Evolutionary conservation across 257 asterid species (phyloP).

Genomic region (Coffea canephora): DNA sequence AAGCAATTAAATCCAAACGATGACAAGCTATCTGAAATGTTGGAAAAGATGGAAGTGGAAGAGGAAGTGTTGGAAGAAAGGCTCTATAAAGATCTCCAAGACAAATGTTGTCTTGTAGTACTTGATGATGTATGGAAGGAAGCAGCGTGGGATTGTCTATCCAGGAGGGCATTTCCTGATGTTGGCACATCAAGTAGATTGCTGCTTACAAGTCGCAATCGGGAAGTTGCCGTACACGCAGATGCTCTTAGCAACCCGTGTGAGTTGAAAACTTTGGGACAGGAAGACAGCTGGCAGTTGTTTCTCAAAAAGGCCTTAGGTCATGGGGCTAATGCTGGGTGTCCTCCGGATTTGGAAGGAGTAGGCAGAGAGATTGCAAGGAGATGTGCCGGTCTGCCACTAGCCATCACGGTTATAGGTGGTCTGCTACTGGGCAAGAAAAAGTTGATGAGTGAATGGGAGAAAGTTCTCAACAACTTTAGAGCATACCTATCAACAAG

Average conservation of each 20-base stretch:
- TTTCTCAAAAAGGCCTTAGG: constrained; percentile 17
- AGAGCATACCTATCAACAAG: not conserved
- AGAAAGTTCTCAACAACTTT: not conserved
- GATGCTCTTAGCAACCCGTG: not conserved
- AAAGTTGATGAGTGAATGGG: too few relatives aligned
- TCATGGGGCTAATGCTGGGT: not conserved
- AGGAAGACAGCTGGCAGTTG: constrained; percentile 27
- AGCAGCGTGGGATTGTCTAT: too few relatives aligned
- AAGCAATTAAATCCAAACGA: not conserved
- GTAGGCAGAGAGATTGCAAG: too few relatives aligned
- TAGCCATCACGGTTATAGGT: too few relatives aligned
- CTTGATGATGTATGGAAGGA: too few relatives aligned
- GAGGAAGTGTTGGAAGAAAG: not conserved
- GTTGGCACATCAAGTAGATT: too few relatives aligned
- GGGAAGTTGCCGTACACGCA: constrained; percentile 8
- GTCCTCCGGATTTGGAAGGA: not conserved
- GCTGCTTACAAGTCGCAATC: not conserved
- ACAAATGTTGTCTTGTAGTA: too few relatives aligned
- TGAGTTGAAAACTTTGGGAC: constrained; percentile 14
- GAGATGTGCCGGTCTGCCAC: too few relatives aligned
- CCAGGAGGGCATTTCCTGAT: too few relatives aligned
- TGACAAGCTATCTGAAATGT: not conserved
- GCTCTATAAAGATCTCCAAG: constrained; percentile 11
- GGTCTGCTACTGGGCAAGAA: too few relatives aligned
- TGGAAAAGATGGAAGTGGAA: not conserved